Base-by-base conservation (phyloP, 1,284 basidiomycete species). In the Meira nashicola region DNA sequence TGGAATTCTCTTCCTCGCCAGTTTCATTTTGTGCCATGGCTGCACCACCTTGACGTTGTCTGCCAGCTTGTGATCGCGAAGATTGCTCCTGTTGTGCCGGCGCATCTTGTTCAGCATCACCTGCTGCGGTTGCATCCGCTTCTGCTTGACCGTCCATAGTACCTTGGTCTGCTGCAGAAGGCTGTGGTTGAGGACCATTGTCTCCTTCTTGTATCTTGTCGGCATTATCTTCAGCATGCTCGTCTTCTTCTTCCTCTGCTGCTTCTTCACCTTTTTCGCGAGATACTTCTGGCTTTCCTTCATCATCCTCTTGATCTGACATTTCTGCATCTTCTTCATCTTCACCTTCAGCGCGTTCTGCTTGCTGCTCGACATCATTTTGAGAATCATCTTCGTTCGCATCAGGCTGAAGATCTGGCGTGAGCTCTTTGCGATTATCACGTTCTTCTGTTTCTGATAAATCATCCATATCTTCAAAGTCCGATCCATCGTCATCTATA, bases 341-440 rank as follows among this genome's bases (percentile, higher is more conserved):
- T 10, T 72, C 66, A 8, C 65, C 73, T 12, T 59, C 56, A 17
- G 57, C 60, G 17, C 55, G 59, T 5, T 62, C 58, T 17, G 43
- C 40, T 43, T 62, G 49, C 2, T 71, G 58, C 1, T 64, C 65
- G 23, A 59, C 65, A 14, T 48, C 48, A 11, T 54, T 48, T 53
- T 80, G 79, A 17, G 80, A 80, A 63, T 81, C 55, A 11, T 67
- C 59, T 23, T 43, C 43, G 54, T 62, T 54, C 9, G 64, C 49
- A 2, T 63, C 51, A 17, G 46, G 48, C 21, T 60, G 79, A 9
- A 48, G 7, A 59, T 90, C 82, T 77, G 93, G 82, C 67, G 91
- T 86, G 40, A 92, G 89, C 0, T 86, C 86, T 68, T 92, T 88
- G 21, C 86, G 86, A 68, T 92, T 79, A 61, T 86, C 82, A 23